Conservation (phyloP, 2,329 filamentous ascomycete genomes). For the Malbranchea cinnamomea region DNA sequence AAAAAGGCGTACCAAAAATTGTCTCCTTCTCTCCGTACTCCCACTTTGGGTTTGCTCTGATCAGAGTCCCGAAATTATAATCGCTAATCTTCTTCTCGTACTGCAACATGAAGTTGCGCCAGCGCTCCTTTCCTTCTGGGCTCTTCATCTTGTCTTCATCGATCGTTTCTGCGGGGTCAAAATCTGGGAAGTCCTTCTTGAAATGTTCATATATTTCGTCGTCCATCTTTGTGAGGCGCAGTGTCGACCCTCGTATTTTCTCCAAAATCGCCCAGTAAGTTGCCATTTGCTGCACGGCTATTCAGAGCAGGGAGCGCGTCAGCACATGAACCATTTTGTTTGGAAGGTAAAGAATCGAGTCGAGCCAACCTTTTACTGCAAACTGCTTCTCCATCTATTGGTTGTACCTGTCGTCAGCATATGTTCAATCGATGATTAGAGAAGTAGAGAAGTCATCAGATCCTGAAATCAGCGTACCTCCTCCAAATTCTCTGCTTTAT, state of each 20-base stretch:
- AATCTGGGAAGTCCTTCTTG: conserved; percentile 76
- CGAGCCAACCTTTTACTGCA: conserved; percentile 68
- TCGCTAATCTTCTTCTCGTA: conserved; percentile 95
- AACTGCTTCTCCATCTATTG: conserved; percentile 95
- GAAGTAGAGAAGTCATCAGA: not conserved
- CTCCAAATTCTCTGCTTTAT: conserved; percentile 54
- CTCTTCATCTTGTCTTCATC: conserved; percentile 96
- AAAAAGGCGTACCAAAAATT: conserved; percentile 60
- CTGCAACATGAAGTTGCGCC: conserved; percentile 83
- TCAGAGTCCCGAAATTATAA: conserved; percentile 94
- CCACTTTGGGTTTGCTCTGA: conserved; percentile 59
- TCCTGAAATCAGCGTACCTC: conserved; percentile 37
- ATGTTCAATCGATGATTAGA: conserved; percentile 1
- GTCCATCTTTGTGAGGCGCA: conserved; percentile 86
- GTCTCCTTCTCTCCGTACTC: conserved; percentile 84
- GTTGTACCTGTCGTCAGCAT: conserved; percentile 14
- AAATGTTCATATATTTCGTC: conserved; percentile 90
- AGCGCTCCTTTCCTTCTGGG: conserved; percentile 82
- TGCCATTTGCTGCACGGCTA: conserved; percentile 83
- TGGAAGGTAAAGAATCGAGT: not conserved
- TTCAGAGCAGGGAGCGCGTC: not conserved
- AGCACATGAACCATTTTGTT: conserved; percentile 5
- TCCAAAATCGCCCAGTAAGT: conserved; percentile 96
- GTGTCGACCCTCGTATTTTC: conserved; percentile 70
- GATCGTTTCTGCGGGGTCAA: conserved; percentile 66